Base-by-base conservation (phyloP, 2,329 filamentous ascomycete species). In the Pseudogymnoascus verrucosus region DNA sequence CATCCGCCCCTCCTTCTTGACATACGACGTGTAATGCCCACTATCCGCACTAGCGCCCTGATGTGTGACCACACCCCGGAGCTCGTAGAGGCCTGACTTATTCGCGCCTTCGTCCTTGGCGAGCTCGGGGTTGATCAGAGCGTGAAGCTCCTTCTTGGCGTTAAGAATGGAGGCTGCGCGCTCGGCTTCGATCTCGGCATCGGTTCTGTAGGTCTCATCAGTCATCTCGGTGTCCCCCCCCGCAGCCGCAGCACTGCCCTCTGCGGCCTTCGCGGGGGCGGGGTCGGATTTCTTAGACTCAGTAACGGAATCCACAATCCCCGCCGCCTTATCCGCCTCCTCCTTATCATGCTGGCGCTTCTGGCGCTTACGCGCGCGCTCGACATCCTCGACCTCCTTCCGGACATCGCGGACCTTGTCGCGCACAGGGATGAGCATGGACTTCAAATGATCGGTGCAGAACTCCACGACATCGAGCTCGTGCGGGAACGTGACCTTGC, bases 21-120 rank as follows among this genome's bases (percentile, higher is more conserved):
- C 90, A 74, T 96, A 99, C 0, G 93, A 89, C 4, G 96, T 99
- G 80, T 99, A 99, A 77, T 99, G 95, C 6, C 95, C 95, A 71
- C 93, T 97, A 77, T 99, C 95, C 19, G 95, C 95, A 73, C 92
- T 96, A 65, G 93, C 91, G 66, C 95, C 95, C 77, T 99, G 95
- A 76, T 99, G 95, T 31, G 96, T 96, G 65, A 99, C 90, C 4
- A 99, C 89, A 59, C 91, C 95, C 26, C 93, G 87, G 51, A 99
- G 85, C 78, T 99, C 93, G 76, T 98, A 99, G 36, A 99, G 82
- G 42, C 95, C 95, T 1, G 93, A 96, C 75, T 93, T 91, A 78
- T 98, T 98, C 62, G 91, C 87, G 19, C 91, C 89, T 14, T 89
- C 86, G 72, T 98, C 93, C 37, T 86, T 82, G 60, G 84, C 83